Conservation (phyloP, 1,284 basidiomycete species). For the Meira nashicola region DNA sequence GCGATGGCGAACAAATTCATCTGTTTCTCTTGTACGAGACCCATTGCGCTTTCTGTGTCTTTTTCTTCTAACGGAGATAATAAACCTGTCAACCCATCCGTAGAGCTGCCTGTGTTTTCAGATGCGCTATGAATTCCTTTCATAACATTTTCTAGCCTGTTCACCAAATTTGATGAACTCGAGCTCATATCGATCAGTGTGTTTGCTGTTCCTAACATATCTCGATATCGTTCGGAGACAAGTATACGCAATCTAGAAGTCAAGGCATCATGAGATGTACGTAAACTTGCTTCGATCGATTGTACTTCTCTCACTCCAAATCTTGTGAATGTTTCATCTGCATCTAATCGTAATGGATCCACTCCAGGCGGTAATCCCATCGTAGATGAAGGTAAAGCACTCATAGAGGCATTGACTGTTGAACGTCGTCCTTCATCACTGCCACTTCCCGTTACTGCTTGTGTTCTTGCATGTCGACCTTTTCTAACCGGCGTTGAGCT, state of each 20-base stretch:
- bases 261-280: constrained; percentile 1
- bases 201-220: constrained; percentile 37
- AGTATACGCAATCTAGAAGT: constrained; percentile 24
- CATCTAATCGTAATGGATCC: constrained; percentile 2
- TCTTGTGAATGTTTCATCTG: constrained; percentile 2
- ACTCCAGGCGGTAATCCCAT: constrained; percentile 3
- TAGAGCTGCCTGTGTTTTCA: not conserved
- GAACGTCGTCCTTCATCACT: too few relatives aligned
- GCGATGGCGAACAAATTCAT: constrained; percentile 20
- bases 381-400: too few relatives aligned
- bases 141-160: constrained; percentile 21
- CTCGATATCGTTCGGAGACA: constrained; percentile 38
- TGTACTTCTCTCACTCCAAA: constrained; percentile 6
- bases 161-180: constrained; percentile 25
- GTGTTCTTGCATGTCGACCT: too few relatives aligned
- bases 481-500: too few relatives aligned
- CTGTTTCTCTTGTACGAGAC: not conserved
- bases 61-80: not conserved
- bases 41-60: not conserved
- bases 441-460: too few relatives aligned
- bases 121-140: constrained; percentile 14
- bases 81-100: constrained; percentile 8
- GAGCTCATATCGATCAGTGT: constrained; percentile 40
- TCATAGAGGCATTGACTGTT: too few relatives aligned
- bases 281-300: constrained; percentile 2